A percentile compares a stretch with the other conserved stretches of the same genome.
phyloP scores from a whole-genome alignment of 176 grass and related monocot species.

The Hsuehochloa calcarea region DNA sequence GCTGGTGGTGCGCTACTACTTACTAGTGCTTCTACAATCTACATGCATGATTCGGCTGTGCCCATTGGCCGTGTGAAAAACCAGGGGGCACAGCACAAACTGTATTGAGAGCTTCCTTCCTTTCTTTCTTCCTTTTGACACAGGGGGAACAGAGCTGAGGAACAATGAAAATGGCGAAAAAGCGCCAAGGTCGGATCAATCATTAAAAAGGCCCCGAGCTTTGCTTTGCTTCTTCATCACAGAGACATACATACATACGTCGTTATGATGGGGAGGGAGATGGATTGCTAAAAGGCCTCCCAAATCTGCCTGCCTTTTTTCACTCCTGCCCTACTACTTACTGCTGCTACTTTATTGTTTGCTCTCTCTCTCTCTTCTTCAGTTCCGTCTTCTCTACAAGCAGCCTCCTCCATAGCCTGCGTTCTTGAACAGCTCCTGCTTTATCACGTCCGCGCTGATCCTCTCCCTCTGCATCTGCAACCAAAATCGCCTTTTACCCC shows the following conservation, averaged over 20 bases:
- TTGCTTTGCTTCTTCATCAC: slow-evolving; percentile 31
- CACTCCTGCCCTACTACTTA: not conserved
- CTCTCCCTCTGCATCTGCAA: slow-evolving; percentile 62
- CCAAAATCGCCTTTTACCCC: not conserved
- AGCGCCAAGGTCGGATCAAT: not conserved
- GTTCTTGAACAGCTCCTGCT: slow-evolving; percentile 90
- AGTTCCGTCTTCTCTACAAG: slow-evolving; percentile 54
- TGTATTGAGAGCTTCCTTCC: not conserved
- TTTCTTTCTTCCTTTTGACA: not conserved
- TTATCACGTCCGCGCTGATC: slow-evolving; percentile 66
- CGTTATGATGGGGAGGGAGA: slow-evolving; percentile 20
- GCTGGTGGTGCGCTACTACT: not conserved
- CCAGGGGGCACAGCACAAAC: not conserved
- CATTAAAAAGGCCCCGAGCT: slow-evolving; percentile 41
- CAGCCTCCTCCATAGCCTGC: slow-evolving; percentile 87
- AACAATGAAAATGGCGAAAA: not conserved
- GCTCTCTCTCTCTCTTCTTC: not conserved
- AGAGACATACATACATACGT: slow-evolving; percentile 29
- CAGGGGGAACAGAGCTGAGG: not conserved
- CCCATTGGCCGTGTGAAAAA: not conserved
- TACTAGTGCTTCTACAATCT: too few relatives aligned
- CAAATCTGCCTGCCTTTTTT: slow-evolving; percentile 39
- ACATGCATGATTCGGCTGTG: not conserved
- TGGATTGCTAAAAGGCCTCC: slow-evolving; percentile 38
- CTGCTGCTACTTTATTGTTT: slow-evolving; percentile 23